These are phyloP conservation scores for Penicillium sp. DNA, from an alignment of 2,329 filamentous ascomycete species.

Conservation along the genomic window DNA sequence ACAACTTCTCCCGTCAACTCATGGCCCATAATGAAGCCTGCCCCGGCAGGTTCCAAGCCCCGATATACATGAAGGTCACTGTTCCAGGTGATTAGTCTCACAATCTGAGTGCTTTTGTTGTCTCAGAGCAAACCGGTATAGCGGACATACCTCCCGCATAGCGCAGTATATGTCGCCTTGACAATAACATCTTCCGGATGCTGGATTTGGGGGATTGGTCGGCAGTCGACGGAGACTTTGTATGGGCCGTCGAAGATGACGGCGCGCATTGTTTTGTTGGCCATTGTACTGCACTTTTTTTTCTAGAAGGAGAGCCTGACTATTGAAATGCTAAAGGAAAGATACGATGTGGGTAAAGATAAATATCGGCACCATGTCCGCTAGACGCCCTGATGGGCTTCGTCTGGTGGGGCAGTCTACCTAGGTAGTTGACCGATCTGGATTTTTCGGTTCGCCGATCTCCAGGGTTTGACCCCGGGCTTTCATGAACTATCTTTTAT, in stretches of 20 bases:
- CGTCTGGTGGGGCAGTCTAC: constrained; percentile 7
- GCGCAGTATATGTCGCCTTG: constrained; percentile 79
- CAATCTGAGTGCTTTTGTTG: background rate
- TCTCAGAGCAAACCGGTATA: background rate
- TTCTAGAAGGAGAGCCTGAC: background rate
- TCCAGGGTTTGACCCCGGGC: background rate
- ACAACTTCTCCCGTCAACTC: constrained; percentile 82
- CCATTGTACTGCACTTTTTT: constrained; percentile 28
- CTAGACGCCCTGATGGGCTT: constrained; percentile 11
- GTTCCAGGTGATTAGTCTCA: background rate
- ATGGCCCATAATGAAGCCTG: constrained; percentile 73
- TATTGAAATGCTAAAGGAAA: background rate
- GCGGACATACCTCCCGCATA: constrained; percentile 78
- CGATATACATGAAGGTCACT: constrained; percentile 88
- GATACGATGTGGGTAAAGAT: background rate
- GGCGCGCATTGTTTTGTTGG: constrained; percentile 71
- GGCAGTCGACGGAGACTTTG: constrained; percentile 76
- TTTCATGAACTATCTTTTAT: background rate
- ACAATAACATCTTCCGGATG: constrained; percentile 77
- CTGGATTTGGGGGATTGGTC: constrained; percentile 76
- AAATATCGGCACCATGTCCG: constrained; percentile 19
- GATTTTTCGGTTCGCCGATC: background rate
- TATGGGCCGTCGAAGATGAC: constrained; percentile 83
- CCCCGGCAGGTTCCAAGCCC: constrained; percentile 73
- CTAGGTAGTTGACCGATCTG: constrained; percentile 4